Evolutionary conservation across 345 rosid genomes (phyloP).

Genomic region (Physaria fendleri): DNA sequence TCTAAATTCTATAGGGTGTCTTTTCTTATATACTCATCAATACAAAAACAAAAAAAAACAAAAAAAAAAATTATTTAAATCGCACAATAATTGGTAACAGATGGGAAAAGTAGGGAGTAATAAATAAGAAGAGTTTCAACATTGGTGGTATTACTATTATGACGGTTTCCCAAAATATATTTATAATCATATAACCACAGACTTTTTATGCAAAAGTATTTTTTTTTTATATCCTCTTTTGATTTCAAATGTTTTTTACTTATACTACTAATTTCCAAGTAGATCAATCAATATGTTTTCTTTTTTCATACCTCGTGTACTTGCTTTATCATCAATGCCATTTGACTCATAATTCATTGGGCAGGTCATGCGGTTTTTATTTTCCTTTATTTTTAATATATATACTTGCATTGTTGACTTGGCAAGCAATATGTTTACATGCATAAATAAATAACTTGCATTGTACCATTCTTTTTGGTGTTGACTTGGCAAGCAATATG

Average conservation of each 20-base stretch:
- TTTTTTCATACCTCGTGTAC: conserved; percentile 23
- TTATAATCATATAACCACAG: conserved; percentile 24
- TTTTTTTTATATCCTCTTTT: neutral
- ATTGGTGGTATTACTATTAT: conserved; percentile 17
- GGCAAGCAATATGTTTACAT: neutral
- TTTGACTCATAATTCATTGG: conserved; percentile 29
- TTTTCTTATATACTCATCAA: neutral
- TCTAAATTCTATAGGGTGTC: neutral
- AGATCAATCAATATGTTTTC: conserved; percentile 17
- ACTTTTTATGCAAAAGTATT: neutral
- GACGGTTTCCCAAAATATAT: conserved; percentile 29
- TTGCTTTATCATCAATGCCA: conserved; percentile 27
- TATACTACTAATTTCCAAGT: neutral
- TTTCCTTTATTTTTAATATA: neutral
- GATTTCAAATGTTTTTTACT: neutral
- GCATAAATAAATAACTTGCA: neutral
- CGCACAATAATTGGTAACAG: conserved; percentile 18
- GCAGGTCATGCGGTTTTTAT: conserved; percentile 24
- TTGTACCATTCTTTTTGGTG: neutral
- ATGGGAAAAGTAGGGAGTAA: conserved; percentile 24
- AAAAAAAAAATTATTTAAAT: neutral
- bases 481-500: neutral
- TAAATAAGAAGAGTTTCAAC: conserved; percentile 24
- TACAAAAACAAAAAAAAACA: no score
- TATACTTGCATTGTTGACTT: conserved; percentile 9